Percentiles rank a stretch among this genome's conserved stretches.
These are phyloP conservation scores for Ceratocystis harringtonii DNA, from an alignment of 2,329 filamentous ascomycete genomes.

Conservation along the genomic window DNA sequence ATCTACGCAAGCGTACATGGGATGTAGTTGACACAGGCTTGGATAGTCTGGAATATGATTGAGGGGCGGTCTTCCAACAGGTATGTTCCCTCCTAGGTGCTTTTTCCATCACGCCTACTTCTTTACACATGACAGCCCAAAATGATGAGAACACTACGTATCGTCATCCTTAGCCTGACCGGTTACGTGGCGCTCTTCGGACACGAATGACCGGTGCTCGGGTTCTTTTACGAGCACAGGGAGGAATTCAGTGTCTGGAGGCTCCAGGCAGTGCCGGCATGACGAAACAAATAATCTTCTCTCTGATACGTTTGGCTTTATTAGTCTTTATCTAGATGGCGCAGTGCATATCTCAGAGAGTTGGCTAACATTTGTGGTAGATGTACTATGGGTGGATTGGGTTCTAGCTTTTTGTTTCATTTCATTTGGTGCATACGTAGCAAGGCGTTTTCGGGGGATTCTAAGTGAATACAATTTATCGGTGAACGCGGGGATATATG, in stretches of 20 bases:
- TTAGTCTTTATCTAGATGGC: neutral
- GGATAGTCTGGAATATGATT: slow-evolving; percentile 45
- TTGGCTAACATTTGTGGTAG: neutral
- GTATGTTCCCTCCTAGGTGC: slow-evolving; percentile 14
- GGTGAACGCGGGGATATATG: neutral
- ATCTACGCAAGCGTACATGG: slow-evolving; percentile 52
- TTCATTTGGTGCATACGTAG: neutral
- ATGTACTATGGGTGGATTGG: neutral
- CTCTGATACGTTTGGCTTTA: slow-evolving; percentile 28
- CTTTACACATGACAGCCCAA: neutral
- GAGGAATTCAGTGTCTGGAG: slow-evolving; percentile 12
- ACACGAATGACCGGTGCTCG: slow-evolving; percentile 4
- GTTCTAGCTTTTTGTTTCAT: too few species aligned
- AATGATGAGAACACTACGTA: slow-evolving; percentile 72
- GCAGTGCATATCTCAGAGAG: neutral
- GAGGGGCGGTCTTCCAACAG: slow-evolving; percentile 21
- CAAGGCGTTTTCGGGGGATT: neutral
- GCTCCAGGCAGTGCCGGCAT: slow-evolving; percentile 19
- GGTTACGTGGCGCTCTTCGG: slow-evolving; percentile 19
- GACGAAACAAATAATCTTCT: slow-evolving; percentile 36
- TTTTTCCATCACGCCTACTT: too few species aligned
- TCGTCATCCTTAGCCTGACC: slow-evolving; percentile 96
- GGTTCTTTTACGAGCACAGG: neutral
- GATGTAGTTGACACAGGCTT: slow-evolving; percentile 48
- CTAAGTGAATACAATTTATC: neutral